Evolutionary conservation across 805 yeast species (phyloP), one percentile per base, ranked within the genome.

Genomic region (Cyberlindnera xishuangbannaensis): DNA sequence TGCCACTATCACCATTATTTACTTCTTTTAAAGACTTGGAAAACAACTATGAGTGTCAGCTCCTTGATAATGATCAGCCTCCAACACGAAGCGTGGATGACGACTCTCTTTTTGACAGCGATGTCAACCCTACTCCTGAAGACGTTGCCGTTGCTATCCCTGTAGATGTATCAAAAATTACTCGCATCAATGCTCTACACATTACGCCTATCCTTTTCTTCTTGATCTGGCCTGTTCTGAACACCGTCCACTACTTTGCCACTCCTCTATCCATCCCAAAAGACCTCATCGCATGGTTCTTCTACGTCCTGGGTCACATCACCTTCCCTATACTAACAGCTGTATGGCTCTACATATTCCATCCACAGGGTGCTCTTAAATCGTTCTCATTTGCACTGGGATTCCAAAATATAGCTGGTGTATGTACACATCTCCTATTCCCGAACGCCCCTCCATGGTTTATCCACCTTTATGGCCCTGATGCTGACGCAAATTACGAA

Each of bases 361-460:
- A 78, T 33, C 66, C 77, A 1, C 82, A 78, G n/a, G 83, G 82
- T 0, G 71, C 75, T 0, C 33, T 76, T 10, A 71, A 68, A 39
- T 59, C 65, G 44, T 80, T 76, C 43, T 59, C 74, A 1, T 46
- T 67, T n/a, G 65, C 74, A 1, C 44, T 79, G 27, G 86, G 87
- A 2, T 32, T 64, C 9, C 84, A 77, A 50, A 79, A 77, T 45
- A 64, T 77, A 10, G 55, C 64, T 2, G 82, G 83, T 16, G 77
- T 77, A 0, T 25, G 66, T 24, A 79, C 84, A 3, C 85, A 78
- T 51, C 50, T 80, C 23, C 30, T 67, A 6, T 63, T 78, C 52
- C 88, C 88, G 17, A 78, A 74, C 50, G 83, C 85, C 1, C 83
- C 87, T 1, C 87, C 87, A 4, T 76, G 85, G 79, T 80, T 77